phyloP scores from a whole-genome alignment of 2,329 filamentous ascomycete genomes.

The Didymella pomorum region DNA sequence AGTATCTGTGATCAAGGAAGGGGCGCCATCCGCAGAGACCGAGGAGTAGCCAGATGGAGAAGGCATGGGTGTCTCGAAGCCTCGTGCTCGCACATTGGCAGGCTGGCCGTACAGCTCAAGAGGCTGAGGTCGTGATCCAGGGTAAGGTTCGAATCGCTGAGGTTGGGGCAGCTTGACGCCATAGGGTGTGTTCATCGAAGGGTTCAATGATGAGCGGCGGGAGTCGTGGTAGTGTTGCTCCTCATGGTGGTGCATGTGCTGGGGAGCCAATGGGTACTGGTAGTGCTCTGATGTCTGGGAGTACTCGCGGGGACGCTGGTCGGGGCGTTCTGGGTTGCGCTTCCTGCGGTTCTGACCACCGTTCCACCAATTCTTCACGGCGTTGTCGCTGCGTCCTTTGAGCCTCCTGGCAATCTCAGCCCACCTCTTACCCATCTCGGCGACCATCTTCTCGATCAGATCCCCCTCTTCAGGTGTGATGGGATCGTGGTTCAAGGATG shows the following conservation, averaged over 20 bases:
- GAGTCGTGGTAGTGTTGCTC: slow-evolving; percentile 43
- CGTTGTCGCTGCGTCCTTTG: slow-evolving; percentile 88
- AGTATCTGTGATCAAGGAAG: slow-evolving; percentile 74
- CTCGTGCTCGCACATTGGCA: slow-evolving; percentile 36
- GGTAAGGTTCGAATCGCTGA: slow-evolving; percentile 43
- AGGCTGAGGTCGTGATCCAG: slow-evolving; percentile 44
- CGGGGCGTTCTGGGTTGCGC: slow-evolving; percentile 50
- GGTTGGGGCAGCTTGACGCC: slow-evolving; percentile 46
- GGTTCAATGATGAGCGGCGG: slow-evolving; percentile 41
- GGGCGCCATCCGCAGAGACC: slow-evolving; percentile 69
- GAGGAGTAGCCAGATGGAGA: slow-evolving; percentile 70
- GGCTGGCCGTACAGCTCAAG: slow-evolving; percentile 42
- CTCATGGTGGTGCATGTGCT: slow-evolving; percentile 35
- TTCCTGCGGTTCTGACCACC: slow-evolving; percentile 84
- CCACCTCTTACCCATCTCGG: slow-evolving; percentile 84
- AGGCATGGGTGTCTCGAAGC: slow-evolving; percentile 65
- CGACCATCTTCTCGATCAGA: slow-evolving; percentile 79
- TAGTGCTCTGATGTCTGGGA: slow-evolving; percentile 46
- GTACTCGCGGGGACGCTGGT: slow-evolving; percentile 37
- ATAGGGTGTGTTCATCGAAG: slow-evolving; percentile 38
- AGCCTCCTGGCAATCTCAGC: slow-evolving; percentile 88
- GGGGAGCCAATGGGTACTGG: slow-evolving; percentile 39
- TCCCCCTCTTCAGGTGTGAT: slow-evolving; percentile 79
- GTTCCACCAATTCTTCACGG: slow-evolving; percentile 99
- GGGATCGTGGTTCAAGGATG: slow-evolving; percentile 80